Percentiles rank a stretch among this genome's conserved stretches.
These are phyloP conservation scores for Arabidopsis hybrid DNA, from an alignment of 441 rosid genomes.

Conservation along the genomic window DNA sequence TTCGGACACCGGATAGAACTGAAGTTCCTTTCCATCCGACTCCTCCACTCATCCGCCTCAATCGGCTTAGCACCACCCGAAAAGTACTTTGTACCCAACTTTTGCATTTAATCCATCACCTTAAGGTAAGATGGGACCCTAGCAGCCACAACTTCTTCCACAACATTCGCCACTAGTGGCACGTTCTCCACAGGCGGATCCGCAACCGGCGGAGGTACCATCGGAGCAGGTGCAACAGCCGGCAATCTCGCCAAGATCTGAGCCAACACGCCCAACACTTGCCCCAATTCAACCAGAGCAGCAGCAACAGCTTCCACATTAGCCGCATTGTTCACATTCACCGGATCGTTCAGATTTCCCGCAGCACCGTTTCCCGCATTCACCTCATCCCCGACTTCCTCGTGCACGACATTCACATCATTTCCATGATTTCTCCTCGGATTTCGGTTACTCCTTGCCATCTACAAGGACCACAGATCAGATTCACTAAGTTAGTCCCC, in stretches of 20 bases:
- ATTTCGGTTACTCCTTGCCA: not conserved
- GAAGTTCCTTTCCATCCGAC: too few relatives aligned
- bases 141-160: not conserved
- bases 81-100: not conserved
- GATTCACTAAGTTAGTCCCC: not conserved
- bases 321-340: not conserved
- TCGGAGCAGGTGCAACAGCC: not conserved
- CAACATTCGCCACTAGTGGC: not conserved
- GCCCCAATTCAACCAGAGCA: not conserved
- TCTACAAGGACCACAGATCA: not conserved
- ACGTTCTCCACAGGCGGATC: not conserved
- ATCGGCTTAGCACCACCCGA: not conserved
- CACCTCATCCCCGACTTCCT: not conserved
- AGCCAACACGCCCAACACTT: not conserved
- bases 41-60: not conserved
- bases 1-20: too few relatives aligned
- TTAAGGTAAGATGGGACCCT: not conserved
- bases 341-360: too few relatives aligned
- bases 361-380: not conserved
- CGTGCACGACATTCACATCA: not conserved
- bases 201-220: not conserved
- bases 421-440: not conserved
- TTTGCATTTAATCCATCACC: not conserved
- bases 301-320: not conserved
- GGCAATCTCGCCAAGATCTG: not conserved